Evolutionary conservation across 495 filamentous ascomycete species (phyloP).

Genomic region (Neurospora sp.): DNA sequence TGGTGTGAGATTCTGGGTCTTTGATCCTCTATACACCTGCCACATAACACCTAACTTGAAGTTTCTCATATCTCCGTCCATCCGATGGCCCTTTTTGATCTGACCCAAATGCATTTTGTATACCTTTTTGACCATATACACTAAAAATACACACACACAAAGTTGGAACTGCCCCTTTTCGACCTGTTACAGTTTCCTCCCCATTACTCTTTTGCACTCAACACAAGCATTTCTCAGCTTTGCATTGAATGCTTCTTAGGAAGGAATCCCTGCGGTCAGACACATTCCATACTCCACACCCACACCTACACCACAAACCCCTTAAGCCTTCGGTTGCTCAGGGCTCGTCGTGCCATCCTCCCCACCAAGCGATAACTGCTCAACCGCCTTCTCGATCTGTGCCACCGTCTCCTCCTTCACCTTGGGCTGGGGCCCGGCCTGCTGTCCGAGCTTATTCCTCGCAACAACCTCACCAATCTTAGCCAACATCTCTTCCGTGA

Average conservation of each 20-base stretch:
- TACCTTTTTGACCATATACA: not conserved
- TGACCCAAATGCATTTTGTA: not conserved
- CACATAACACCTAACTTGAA: not conserved
- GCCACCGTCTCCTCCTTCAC: not conserved
- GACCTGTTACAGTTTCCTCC: not conserved
- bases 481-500: slow-evolving; percentile 51
- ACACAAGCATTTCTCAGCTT: not conserved
- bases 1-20: not conserved
- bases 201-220: not conserved
- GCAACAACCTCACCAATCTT: slow-evolving; percentile 59
- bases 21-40: not conserved
- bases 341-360: slow-evolving; percentile 3
- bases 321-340: slow-evolving; percentile 7
- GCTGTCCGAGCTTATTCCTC: slow-evolving; percentile 29
- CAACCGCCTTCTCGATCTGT: slow-evolving; percentile 10
- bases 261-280: not conserved
- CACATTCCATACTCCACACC: not conserved
- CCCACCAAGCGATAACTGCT: slow-evolving; percentile 10
- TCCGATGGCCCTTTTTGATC: not conserved
- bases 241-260: not conserved
- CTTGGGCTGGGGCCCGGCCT: not conserved
- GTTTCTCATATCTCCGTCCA: not conserved
- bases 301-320: too few relatives aligned
- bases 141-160: not conserved
- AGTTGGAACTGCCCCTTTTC: not conserved